Evolutionary conservation across 305 asterid genomes (phyloP), one percentile per base, ranked within the genome.

Genomic region (Fraxinus sp.): DNA sequence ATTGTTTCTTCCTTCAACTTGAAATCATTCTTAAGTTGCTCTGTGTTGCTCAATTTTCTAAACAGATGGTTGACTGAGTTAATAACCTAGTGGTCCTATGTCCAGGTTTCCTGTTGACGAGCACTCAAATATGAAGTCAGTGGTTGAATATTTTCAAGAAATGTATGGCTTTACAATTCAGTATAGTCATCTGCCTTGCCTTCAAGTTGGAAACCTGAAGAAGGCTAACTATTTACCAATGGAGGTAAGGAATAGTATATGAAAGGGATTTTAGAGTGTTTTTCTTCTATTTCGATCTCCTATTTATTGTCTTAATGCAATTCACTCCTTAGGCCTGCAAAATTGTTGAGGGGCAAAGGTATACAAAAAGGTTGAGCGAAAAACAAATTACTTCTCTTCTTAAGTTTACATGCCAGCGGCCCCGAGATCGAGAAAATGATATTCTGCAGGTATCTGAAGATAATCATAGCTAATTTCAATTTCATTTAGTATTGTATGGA

Each of bases 141-240:
- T 97, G 5, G 92, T 97, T 0, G 98, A 97, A 80, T 97, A 97
- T 85, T 97, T 95, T 82, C 97, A 93, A 86, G 98, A 95, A 88
- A 93, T 95, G 95, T 94, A 97, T 84, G 99, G 87, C 75, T 95
- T 95, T 88, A 90, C 94, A 1, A 97, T 97, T 86, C 97, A 94
- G 91, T 87, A 97, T 52, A 83, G 96, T 72, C 98, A 97, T 88
- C 97, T 97, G 80, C 99, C 99, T 82, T 97, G 99, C 89, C 98
- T 97, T 66, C 99, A 97, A 97, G 98, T 97, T 20, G 99, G 99
- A 86, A 97, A 93, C 88, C 98, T 95, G 89, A 97, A 94, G 93
- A 97, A 97, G 90, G 98, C 97, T 39, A 97, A 92, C 89, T 97
- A 97, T 89, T 89, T 97, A 79, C 99, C 99, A 3, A 95, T 97